Evolutionary conservation across 495 filamentous ascomycete species (phyloP).

Genomic region (Aspergillus indologenus): DNA sequence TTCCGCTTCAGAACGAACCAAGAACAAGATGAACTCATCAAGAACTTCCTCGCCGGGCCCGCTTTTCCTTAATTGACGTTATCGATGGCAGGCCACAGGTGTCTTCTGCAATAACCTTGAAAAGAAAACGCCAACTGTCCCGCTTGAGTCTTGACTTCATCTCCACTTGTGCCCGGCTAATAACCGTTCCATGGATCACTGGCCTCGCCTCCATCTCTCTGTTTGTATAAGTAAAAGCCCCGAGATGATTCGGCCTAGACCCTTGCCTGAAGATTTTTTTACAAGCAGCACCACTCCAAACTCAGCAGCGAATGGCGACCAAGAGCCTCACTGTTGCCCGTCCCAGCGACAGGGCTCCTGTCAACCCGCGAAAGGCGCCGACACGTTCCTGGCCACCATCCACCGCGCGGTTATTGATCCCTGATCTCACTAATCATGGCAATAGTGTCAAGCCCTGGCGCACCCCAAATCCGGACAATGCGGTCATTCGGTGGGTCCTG

Average conservation of each 20-base stretch:
- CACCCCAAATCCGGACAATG: background rate
- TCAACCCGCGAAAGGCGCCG: background rate
- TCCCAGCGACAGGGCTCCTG: background rate
- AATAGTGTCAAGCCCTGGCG: background rate
- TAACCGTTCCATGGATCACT: background rate
- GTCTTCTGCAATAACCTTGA: background rate
- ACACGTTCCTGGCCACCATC: background rate
- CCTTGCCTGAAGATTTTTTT: background rate
- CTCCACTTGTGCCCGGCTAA: background rate
- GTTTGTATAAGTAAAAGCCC: background rate
- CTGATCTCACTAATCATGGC: background rate
- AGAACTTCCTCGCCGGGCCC: background rate
- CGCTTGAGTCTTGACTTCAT: background rate
- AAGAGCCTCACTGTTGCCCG: background rate
- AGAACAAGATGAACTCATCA: background rate
- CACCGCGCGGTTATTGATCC: background rate
- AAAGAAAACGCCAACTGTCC: too few species aligned
- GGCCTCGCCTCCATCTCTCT: background rate
- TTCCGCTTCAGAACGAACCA: background rate
- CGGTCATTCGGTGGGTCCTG: background rate
- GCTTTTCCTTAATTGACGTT: background rate
- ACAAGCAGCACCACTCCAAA: background rate
- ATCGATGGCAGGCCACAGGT: background rate
- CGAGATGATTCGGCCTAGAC: background rate
- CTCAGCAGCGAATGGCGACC: background rate